Percentiles rank a stretch among this genome's conserved stretches.
Evolutionary conservation across 2,329 filamentous ascomycete species (phyloP).

Genomic region (Eutypa lata): DNA sequence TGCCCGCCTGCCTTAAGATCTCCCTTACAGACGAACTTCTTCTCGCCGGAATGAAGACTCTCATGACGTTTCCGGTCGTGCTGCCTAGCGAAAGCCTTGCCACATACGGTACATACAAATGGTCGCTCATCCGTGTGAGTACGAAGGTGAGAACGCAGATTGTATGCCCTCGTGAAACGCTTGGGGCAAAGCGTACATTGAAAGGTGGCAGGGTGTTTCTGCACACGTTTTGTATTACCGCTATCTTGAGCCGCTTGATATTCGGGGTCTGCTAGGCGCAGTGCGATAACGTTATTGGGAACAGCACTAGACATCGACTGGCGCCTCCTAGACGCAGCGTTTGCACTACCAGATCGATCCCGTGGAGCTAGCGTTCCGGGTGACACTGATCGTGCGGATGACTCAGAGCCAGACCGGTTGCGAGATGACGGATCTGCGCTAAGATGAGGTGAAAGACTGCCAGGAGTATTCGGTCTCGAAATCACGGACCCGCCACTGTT

Average conservation of each 20-base stretch:
- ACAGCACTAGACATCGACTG: constrained; percentile 62
- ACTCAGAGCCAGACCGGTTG: constrained; percentile 40
- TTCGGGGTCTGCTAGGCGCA: constrained; percentile 85
- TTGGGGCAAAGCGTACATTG: constrained; percentile 93
- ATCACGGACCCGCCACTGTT: constrained; percentile 43
- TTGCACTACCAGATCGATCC: constrained; percentile 48
- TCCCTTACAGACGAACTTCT: constrained; percentile 96
- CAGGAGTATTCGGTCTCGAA: constrained; percentile 37
- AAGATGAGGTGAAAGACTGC: constrained; percentile 49
- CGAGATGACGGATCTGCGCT: constrained; percentile 40
- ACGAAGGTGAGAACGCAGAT: constrained; percentile 87
- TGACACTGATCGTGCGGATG: constrained; percentile 33
- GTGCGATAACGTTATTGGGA: constrained; percentile 68
- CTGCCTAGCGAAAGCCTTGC: constrained; percentile 94
- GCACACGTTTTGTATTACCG: constrained; percentile 73
- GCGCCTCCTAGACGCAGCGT: constrained; percentile 46
- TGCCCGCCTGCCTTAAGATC: constrained; percentile 77
- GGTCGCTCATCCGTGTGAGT: constrained; percentile 97
- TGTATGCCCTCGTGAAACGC: constrained; percentile 93
- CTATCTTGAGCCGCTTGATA: constrained; percentile 65
- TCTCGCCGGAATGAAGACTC: constrained; percentile 92
- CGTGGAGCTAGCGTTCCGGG: constrained; percentile 56
- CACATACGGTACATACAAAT: constrained; percentile 94
- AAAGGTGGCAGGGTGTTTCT: constrained; percentile 97
- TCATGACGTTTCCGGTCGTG: constrained; percentile 98